Evolutionary conservation across 1,139 yeast genomes (phyloP), one percentile per base, ranked within the genome.

Genomic region (Pneumocystis carinii): DNA sequence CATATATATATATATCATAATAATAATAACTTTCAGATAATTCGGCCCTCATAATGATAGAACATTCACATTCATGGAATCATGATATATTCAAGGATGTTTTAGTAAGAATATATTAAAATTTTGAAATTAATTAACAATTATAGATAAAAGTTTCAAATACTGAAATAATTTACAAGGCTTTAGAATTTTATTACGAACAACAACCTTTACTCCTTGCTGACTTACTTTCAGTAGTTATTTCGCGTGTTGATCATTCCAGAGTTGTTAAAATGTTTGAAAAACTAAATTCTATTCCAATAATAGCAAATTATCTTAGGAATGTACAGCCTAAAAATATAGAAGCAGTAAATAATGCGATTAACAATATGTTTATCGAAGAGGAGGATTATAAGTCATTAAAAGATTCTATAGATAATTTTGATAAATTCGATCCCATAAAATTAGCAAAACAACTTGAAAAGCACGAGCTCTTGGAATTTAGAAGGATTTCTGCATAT

Each of bases 1-100:
- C n/a, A n/a, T n/a, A n/a, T n/a, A n/a, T 85, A 97, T n/a, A 89
- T 92, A 92, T 92, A 92, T 79, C 96, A 92, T 75, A 90, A 84
- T 73, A 86, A 96, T 3, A 90, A 94, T 67, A 87, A 87, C 12
- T 41, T 41, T 41, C 19, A 41, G 53, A 41, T 41, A 41, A 41
- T 41, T 19, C 53, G 7, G 53, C 53, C 8, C 53, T 17, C 19
- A 41, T 41, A 17, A 41, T 41, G 53, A 36, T 56, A 56, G 38
- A 37, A n/a, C 24, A 56, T 36, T 35, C 59, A 8, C 39, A 56
- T 17, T 19, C 59, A 19, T 36, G 59, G 73, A 98, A 94, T 70
- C 98, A 92, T 74, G 77, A 84, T 56, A 87, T 95, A 61, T 92
- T 94, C 80, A 92, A 92, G 79, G 97, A 92, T 73, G 85, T 92